A percentile compares a stretch with the other conserved stretches of the same genome.
Conservation (phyloP, 176 grass and related monocot species). For the Aechmea fasciata region DNA sequence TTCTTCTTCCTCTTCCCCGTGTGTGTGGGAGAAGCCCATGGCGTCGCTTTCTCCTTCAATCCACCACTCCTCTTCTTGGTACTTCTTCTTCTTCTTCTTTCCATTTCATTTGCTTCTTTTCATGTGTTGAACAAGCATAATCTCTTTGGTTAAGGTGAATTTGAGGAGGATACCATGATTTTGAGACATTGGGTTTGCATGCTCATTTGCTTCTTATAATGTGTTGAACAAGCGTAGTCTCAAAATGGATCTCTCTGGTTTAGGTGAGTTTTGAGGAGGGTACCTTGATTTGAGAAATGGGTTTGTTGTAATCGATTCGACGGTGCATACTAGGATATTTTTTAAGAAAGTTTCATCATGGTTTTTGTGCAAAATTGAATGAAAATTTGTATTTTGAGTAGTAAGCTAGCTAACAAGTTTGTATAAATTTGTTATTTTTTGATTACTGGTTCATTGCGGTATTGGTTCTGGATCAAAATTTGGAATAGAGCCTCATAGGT, state of each 20-base stretch:
- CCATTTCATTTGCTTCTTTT: not conserved
- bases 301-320: no score
- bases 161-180: not conserved
- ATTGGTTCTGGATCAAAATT: no score
- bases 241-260: not conserved
- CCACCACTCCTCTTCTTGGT: not conserved
- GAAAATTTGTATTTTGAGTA: no score
- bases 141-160: not conserved
- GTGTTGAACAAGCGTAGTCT: not conserved
- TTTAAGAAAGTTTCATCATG: no score
- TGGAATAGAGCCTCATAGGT: no score
- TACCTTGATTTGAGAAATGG: not conserved
- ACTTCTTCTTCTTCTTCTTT: not conserved
- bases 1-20: not conserved
- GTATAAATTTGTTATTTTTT: no score
- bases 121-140: not conserved
- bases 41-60: slow-evolving; percentile 1
- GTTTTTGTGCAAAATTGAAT: no score
- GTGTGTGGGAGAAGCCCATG: not conserved
- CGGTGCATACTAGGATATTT: no score
- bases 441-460: no score
- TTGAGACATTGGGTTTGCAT: not conserved
- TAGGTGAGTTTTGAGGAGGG: not conserved
- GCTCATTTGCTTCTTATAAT: not conserved
- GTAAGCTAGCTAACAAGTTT: no score